Percentiles rank a stretch among this genome's conserved stretches.
phyloP scores from a whole-genome alignment of 1,284 basidiomycete species.

The Trametes sp. region DNA sequence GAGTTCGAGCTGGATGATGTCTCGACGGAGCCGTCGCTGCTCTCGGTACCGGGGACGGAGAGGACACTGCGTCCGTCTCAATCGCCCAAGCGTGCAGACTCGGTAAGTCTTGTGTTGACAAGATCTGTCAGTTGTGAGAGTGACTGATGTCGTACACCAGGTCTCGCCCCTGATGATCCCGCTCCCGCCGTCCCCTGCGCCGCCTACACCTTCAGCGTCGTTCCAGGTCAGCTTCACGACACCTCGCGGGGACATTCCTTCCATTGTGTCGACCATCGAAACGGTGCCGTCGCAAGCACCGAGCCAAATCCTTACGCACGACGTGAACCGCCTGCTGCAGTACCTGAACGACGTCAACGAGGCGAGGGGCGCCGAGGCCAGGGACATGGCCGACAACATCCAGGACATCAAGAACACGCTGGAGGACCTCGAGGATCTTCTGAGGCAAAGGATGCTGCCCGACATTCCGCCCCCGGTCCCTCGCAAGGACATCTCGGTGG shows the following conservation, averaged over 20 bases:
- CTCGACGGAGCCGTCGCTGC: constrained; percentile 65
- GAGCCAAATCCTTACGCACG: constrained; percentile 61
- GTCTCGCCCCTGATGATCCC: constrained; percentile 45
- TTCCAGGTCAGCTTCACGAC: constrained; percentile 68
- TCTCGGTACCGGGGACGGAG: constrained; percentile 45
- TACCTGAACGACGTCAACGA: constrained; percentile 70
- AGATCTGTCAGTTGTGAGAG: constrained; percentile 1
- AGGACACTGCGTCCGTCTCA: constrained; percentile 17
- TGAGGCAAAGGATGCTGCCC: constrained; percentile 34
- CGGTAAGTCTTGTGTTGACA: constrained; percentile 44
- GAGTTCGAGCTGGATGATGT: constrained; percentile 44
- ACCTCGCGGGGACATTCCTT: constrained; percentile 64
- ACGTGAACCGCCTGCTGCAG: constrained; percentile 70
- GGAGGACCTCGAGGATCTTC: constrained; percentile 57
- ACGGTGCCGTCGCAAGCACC: constrained; percentile 53
- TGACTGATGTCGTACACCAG: constrained; percentile 32
- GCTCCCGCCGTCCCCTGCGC: constrained; percentile 47
- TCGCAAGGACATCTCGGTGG: constrained; percentile 52
- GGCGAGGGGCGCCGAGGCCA: constrained; percentile 63
- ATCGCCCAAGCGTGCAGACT: constrained; percentile 33
- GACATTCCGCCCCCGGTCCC: constrained; percentile 47
- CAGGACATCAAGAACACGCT: constrained; percentile 69
- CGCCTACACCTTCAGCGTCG: constrained; percentile 49
- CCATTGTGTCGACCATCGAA: constrained; percentile 60
- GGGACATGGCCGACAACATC: constrained; percentile 67